Conservation (phyloP, 2,329 filamentous ascomycete species). For the Paracoccidioides brasiliensis region DNA sequence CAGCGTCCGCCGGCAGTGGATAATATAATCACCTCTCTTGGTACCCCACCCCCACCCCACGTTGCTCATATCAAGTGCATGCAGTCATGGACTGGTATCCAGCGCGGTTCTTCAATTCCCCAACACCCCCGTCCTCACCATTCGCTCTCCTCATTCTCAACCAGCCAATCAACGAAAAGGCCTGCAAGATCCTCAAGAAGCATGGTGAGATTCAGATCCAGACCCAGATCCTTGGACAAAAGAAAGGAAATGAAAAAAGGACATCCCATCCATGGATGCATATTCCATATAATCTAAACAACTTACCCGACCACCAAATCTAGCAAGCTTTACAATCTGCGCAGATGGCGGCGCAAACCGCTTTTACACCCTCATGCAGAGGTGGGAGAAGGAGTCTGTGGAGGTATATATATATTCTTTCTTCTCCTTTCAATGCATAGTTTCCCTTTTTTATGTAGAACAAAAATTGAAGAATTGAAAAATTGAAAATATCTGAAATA, state of each 20-base stretch:
- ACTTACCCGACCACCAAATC: background rate
- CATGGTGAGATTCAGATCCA: constrained; percentile 21
- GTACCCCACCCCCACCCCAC: too few species aligned
- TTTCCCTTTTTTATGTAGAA: too few species aligned
- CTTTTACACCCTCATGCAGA: constrained; percentile 42
- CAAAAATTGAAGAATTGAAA: background rate
- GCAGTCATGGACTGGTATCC: constrained; percentile 22
- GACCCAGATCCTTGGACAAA: too few species aligned
- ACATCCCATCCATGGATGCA: too few species aligned
- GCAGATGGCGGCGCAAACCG: constrained; percentile 87
- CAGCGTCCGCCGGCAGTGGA: too few species aligned
- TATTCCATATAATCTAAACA: background rate
- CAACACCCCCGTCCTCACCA: constrained; percentile 15
- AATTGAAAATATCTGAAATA: background rate
- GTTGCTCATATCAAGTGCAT: background rate
- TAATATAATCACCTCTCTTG: too few species aligned
- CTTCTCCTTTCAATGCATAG: too few species aligned
- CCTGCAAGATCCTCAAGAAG: constrained; percentile 25
- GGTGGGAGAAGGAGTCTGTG: constrained; percentile 16
- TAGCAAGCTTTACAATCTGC: constrained; percentile 58
- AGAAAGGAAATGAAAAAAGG: too few species aligned
- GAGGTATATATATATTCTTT: constrained; percentile 21
- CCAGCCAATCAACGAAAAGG: constrained; percentile 42
- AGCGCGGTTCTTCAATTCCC: constrained; percentile 25
- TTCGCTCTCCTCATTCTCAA: constrained; percentile 48